A percentile compares a stretch with the other conserved stretches of the same genome.
Evolutionary conservation across 2,329 filamentous ascomycete species (phyloP).

Genomic region (Aureobasidium sp.): DNA sequence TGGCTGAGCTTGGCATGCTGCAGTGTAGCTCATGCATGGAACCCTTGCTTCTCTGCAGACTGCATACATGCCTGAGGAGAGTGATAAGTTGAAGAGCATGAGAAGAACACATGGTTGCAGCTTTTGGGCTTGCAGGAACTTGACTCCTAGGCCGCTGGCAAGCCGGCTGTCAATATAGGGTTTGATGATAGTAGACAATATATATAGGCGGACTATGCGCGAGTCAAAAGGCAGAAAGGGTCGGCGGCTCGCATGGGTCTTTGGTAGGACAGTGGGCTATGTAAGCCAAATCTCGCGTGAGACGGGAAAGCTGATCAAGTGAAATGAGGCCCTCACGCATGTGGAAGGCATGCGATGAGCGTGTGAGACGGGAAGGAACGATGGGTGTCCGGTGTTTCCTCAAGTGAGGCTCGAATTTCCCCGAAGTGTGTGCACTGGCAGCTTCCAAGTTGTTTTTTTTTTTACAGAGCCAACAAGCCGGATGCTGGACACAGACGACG

Average conservation of each 20-base stretch:
- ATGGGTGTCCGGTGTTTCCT: neutral
- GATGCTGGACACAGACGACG: neutral
- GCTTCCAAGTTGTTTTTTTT: too few species aligned
- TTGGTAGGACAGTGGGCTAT: neutral
- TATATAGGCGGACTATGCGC: neutral
- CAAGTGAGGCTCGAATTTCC: neutral
- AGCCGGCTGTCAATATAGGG: neutral
- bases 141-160: neutral
- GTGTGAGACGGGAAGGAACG: neutral
- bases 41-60: constrained; percentile 8
- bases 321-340: constrained; percentile 1
- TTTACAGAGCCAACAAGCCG: neutral
- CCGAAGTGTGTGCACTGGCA: neutral
- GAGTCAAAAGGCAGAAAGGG: neutral
- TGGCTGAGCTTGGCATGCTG: constrained; percentile 3
- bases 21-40: constrained; percentile 9
- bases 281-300: constrained; percentile 2
- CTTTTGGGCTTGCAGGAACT: neutral
- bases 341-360: neutral
- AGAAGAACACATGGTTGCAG: constrained; percentile 5
- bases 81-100: neutral
- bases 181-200: neutral
- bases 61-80: constrained; percentile 4
- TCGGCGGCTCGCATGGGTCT: neutral
- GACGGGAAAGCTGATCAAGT: neutral